Evolutionary conservation across 2,329 filamentous ascomycete species (phyloP).

Genomic region (Fusarium sp.): DNA sequence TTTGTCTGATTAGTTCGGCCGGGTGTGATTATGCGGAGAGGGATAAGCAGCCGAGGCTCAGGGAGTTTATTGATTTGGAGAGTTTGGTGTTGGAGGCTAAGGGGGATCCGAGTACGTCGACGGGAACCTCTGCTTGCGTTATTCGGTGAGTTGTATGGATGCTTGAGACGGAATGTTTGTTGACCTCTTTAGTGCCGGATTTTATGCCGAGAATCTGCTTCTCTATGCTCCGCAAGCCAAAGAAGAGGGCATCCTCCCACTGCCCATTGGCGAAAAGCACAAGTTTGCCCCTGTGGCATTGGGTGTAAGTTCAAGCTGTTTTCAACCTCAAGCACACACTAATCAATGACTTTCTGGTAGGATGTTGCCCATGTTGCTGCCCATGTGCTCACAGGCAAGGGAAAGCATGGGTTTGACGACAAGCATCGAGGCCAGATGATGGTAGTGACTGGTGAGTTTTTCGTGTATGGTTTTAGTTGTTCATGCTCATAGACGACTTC

Average conservation of each 20-base stretch:
- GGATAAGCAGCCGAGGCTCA: constrained; percentile 56
- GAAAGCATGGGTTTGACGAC: constrained; percentile 21
- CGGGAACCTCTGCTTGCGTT: constrained; percentile 12
- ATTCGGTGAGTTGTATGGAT: not conserved
- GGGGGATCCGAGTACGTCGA: constrained; percentile 43
- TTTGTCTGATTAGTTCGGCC: constrained; percentile 18
- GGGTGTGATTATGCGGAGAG: constrained; percentile 52
- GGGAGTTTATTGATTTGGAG: constrained; percentile 62
- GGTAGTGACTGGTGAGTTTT: constrained; percentile 6
- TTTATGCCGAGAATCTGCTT: constrained; percentile 19
- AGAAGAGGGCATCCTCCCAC: constrained; percentile 5
- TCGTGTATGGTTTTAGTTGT: too few species aligned
- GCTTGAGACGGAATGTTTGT: rapidly evolving
- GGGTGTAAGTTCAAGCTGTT: not conserved
- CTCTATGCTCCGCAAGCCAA: constrained; percentile 14
- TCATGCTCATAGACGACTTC: not conserved
- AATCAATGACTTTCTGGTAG: not conserved
- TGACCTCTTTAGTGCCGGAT: constrained; percentile 1
- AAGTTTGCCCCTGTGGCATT: constrained; percentile 25
- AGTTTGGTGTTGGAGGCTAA: constrained; percentile 53
- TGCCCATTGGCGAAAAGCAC: constrained; percentile 15
- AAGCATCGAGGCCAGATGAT: constrained; percentile 19
- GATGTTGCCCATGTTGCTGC: constrained; percentile 24
- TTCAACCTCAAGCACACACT: not conserved
- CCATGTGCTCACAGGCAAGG: constrained; percentile 19